Evolutionary conservation across 129 eudicot genomes (phyloP).

Genomic region (Logfia minima): DNA sequence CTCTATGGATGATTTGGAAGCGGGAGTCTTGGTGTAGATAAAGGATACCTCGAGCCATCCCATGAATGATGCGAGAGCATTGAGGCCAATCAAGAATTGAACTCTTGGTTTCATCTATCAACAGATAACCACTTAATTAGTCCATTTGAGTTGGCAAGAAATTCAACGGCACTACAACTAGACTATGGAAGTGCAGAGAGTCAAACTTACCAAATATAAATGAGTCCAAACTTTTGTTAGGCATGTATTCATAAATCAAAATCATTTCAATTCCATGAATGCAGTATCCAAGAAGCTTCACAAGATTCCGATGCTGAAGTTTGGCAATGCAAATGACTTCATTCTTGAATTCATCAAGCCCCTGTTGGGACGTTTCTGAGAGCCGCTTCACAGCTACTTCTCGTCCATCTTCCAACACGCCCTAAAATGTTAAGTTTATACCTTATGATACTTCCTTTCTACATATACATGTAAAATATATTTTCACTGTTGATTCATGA

Average conservation of each 20-base stretch:
- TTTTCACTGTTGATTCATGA: conserved; percentile 1
- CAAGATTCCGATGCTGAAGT: conserved; percentile 43
- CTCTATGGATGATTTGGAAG: conserved; percentile 26
- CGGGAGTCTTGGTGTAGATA: conserved; percentile 36
- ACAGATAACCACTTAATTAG: background rate
- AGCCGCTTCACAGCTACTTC: conserved; percentile 34
- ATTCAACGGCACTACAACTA: background rate
- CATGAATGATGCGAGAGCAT: conserved; percentile 1
- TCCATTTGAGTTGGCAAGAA: background rate
- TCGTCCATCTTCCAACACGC: conserved; percentile 24
- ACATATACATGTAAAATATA: too few relatives aligned
- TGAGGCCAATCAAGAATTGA: conserved; percentile 4
- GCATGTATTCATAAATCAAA: conserved; percentile 30
- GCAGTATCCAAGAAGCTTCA: conserved; percentile 43
- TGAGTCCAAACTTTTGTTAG: conserved; percentile 24
- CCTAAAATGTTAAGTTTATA: conserved; percentile 10
- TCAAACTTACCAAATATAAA: conserved; percentile 13
- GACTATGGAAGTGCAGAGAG: background rate
- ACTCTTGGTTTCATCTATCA: conserved; percentile 15
- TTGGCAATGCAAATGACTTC: conserved; percentile 29
- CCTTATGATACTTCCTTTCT: background rate
- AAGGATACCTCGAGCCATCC: conserved; percentile 31
- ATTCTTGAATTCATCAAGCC: conserved; percentile 33
- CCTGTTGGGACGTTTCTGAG: conserved; percentile 35
- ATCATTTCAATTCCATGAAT: conserved; percentile 27